Evolutionary conservation across 345 rosid genomes (phyloP).

Genomic region (Crucihimalaya himalaica): DNA sequence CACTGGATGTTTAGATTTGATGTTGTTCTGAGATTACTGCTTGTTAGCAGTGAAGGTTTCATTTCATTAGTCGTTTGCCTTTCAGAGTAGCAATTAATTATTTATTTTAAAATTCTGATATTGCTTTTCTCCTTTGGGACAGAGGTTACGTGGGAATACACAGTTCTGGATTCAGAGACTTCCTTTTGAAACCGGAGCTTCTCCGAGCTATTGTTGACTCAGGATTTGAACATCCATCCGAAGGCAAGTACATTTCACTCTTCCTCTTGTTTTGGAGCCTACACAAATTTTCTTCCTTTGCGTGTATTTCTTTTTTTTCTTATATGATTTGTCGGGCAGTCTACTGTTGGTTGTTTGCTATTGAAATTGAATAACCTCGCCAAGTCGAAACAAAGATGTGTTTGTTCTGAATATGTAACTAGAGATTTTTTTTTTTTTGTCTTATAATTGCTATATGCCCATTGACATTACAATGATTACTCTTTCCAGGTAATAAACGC

Average conservation of each 20-base stretch:
- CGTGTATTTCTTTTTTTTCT: too few species aligned
- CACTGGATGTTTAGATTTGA: background rate
- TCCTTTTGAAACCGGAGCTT: constrained; percentile 97
- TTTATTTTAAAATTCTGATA: too few species aligned
- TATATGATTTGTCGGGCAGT: too few species aligned
- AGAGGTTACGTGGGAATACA: constrained; percentile 99
- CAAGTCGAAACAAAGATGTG: background rate
- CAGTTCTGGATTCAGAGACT: constrained; percentile 99
- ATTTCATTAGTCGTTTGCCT: background rate
- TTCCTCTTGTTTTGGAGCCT: too few species aligned
- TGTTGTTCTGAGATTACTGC: background rate
- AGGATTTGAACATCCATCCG: constrained; percentile 99
- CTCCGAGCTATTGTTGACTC: constrained; percentile 97
- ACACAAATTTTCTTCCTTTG: too few species aligned
- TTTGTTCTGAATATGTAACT: background rate
- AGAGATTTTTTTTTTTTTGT: background rate
- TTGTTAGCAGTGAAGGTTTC: background rate
- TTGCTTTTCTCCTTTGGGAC: background rate
- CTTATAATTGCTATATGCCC: background rate
- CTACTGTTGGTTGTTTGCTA: too few species aligned
- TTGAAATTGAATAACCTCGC: background rate
- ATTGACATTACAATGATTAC: background rate
- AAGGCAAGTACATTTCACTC: constrained; percentile 49
- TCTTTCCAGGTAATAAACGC: constrained; percentile 22
- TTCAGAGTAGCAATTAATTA: background rate